Percentiles rank a stretch among this genome's conserved stretches.
Conservation (phyloP, 345 rosid species). For the Triadica sebifera region DNA sequence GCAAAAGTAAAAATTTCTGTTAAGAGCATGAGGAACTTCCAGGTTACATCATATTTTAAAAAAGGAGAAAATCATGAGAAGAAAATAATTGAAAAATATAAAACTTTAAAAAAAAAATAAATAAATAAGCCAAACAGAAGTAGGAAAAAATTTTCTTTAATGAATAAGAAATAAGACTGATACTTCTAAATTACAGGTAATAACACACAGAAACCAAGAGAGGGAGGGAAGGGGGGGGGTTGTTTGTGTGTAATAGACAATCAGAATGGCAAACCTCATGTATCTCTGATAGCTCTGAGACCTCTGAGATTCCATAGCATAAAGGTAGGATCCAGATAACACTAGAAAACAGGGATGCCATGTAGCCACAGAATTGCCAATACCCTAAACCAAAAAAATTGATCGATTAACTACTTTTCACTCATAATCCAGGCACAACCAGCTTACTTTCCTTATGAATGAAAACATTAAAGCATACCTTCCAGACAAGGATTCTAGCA, state of each 20-base stretch:
- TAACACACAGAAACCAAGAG: not conserved
- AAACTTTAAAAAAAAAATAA: not conserved
- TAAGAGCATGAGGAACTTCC: slow-evolving; percentile 6
- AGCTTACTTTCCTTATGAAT: slow-evolving; percentile 13
- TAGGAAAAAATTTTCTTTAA: not conserved
- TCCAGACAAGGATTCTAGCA: slow-evolving; percentile 93
- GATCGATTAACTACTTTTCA: slow-evolving; percentile 11
- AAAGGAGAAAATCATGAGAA: slow-evolving; percentile 7
- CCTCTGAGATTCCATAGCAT: slow-evolving; percentile 75
- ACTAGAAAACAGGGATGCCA: slow-evolving; percentile 94
- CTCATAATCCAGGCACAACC: slow-evolving; percentile 26
- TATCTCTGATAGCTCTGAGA: slow-evolving; percentile 79
- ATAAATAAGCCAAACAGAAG: not conserved
- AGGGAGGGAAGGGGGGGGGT: slow-evolving; percentile 1
- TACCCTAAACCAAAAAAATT: slow-evolving; percentile 57
- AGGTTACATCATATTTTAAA: slow-evolving; percentile 19
- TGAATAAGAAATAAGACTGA: not conserved
- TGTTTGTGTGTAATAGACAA: slow-evolving; percentile 20
- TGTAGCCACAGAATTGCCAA: slow-evolving; percentile 86
- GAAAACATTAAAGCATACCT: slow-evolving; percentile 43
- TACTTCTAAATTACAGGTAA: slow-evolving; percentile 14
- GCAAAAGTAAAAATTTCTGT: slow-evolving; percentile 35
- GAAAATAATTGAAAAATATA: not conserved
- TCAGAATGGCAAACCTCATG: slow-evolving; percentile 57
- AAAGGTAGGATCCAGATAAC: slow-evolving; percentile 80